Evolutionary conservation across 2,329 filamentous ascomycete species (phyloP), one percentile per base, ranked within the genome.

Genomic region (Clarireedia monteithiana): DNA sequence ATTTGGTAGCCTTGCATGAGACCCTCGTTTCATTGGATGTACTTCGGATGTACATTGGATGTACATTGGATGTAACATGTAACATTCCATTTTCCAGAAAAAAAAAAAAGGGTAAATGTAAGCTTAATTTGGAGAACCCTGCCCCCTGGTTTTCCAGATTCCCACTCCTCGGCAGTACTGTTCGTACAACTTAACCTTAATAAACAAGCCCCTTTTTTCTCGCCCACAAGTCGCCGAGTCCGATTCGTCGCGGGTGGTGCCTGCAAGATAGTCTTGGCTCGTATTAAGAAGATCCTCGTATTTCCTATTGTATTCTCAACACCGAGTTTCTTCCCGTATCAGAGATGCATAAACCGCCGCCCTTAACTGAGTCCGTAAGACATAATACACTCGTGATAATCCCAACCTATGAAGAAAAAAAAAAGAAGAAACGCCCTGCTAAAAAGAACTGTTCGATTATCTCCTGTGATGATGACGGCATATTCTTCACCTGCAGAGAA

Each of bases 1-100:
- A 38, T 40, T 40, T 23, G 15, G 23, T 53, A 53, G 51, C 51
- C 51, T 53, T 53, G 34, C 44, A 39, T 48, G n/a, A 23, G 30
- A 2, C 5, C 6, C n/a, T 20, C 3, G 24, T 17, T n/a, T 23
- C 9, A 38, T 47, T 38, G 27, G 26, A 14, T 6, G 9, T 5
- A 4, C 6, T 4, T 6, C 3, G 39, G 2, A 20, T 20, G 20
- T 20, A 20, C 20, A 20, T 20, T 20, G 2, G 20, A 20, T 20
- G 20, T 20, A 20, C 20, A 20, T 20, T 20, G 2, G 20, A 20
- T 20, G 20, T 20, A 20, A 20, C 2, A 20, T 20, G 20, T 20
- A 20, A 20, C 20, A 20, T 20, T 20, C 20, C 20, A 20, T 20
- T 20, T 20, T 20, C 20, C 20, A 20, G 20, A 20, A 20, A 2